These are phyloP conservation scores for Trapa bicornis DNA, from an alignment of 345 rosid genomes.

Conservation along the genomic window DNA sequence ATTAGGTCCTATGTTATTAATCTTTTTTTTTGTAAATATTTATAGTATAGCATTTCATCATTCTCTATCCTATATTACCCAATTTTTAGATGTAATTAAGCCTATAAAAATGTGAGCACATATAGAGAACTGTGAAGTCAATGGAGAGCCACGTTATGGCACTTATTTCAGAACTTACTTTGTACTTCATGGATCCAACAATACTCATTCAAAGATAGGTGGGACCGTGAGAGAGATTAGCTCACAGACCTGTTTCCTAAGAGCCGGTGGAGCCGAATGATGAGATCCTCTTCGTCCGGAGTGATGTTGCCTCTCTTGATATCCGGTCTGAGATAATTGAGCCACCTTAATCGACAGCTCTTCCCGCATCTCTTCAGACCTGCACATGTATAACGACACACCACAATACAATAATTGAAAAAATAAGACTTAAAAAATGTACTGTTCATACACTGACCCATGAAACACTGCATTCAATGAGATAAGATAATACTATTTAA, in stretches of 20 bases:
- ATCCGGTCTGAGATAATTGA: constrained; percentile 29
- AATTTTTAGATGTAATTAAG: too few species aligned
- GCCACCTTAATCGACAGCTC: constrained; percentile 35
- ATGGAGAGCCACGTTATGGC: too few species aligned
- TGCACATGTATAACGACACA: background rate
- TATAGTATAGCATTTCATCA: too few species aligned
- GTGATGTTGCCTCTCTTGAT: constrained; percentile 34
- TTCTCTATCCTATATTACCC: too few species aligned
- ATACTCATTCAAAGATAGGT: too few species aligned
- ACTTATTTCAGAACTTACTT: too few species aligned
- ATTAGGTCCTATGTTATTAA: too few species aligned
- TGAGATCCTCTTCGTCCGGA: constrained; percentile 30
- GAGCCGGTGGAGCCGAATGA: constrained; percentile 24
- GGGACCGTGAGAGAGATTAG: too few species aligned
- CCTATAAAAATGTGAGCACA: background rate
- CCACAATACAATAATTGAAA: background rate
- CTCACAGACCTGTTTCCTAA: constrained; percentile 21
- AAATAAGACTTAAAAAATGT: background rate
- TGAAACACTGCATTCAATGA: background rate
- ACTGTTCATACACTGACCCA: background rate
- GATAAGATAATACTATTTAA: background rate
- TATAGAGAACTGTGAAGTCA: too few species aligned
- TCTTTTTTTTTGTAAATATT: too few species aligned
- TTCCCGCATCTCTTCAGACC: constrained; percentile 22
- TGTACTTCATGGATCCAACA: too few species aligned